Evolutionary conservation across 345 rosid species (phyloP), one percentile per base, ranked within the genome.

Genomic region (Odontarrhena argentea): DNA sequence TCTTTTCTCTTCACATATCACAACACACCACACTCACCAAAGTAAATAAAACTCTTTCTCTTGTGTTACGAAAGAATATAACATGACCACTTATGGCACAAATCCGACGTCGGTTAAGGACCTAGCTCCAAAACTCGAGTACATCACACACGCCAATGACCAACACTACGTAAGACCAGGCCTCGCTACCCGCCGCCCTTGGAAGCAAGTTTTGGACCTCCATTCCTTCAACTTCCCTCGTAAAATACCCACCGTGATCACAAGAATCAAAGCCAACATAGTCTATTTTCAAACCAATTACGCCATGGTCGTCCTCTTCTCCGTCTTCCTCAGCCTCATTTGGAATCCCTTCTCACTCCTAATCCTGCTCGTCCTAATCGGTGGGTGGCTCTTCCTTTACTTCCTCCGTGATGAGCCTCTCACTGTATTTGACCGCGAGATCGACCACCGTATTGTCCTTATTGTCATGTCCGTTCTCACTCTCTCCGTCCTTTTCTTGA

Each of bases 301-400:
- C 82, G 76, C 89, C 37, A 78, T 89, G 8, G 45, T 85, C 41
- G 68, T 78, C 35, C 89, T 89, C 32, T 2, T 76, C 18, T 63
- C 86, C 24, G 70, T 89, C 22, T 92, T 89, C 76, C 75, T 92
- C 32, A 87, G 92, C 58, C 82, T 92, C 0, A 46, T 92, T 0
- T 92, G 92, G 92, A 86, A 87, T 32, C 96, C 98, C 30, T 68
- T 92, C 63, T 86, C 98, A 34, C 80, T 92, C 14, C 80, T 89
- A 0, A 86, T 92, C 51, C 79, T 92, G 58, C 10, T 86, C 7
- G 72, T 62, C 32, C 80, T 87, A 82, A 67, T 79, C 83, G 84
- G 75, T 0, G 89, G 83, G 7, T 89, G 98, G 98, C 46, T 89
- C 3, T 86, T 84, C 73, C 77, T 89, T 44, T 92, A 92, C 78